phyloP scores from a whole-genome alignment of 306 rosid genomes.

The Trichosanthes cucumerina region DNA sequence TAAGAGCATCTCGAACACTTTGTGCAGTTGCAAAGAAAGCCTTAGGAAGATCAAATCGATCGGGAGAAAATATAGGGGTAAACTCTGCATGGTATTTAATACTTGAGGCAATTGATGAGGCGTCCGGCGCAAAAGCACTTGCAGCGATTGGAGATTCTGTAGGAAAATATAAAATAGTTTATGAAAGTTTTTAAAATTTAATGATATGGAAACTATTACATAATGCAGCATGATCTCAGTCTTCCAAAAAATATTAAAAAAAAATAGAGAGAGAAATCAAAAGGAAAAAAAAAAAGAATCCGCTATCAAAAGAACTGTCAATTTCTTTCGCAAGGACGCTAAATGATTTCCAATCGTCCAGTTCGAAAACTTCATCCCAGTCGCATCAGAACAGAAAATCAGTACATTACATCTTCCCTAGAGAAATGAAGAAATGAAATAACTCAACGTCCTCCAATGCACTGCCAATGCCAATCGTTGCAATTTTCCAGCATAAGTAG shows the following conservation, averaged over 20 bases:
- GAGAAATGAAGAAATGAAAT: background rate
- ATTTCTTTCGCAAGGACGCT: background rate
- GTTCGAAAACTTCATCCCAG: background rate
- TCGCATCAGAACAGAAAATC: background rate
- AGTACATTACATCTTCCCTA: background rate
- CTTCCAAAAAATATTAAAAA: background rate
- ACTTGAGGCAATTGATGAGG: slow-evolving; percentile 64
- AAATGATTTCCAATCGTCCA: background rate
- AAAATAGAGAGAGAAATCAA: background rate
- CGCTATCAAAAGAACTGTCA: background rate
- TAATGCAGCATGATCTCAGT: background rate
- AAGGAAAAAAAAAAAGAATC: background rate
- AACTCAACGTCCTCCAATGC: background rate
- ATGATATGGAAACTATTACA: background rate
- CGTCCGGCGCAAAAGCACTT: slow-evolving; percentile 39
- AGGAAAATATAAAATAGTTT: slow-evolving; percentile 14
- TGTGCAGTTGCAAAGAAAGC: slow-evolving; percentile 88
- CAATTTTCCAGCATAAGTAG: background rate
- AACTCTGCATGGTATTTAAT: slow-evolving; percentile 94
- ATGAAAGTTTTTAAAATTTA: background rate
- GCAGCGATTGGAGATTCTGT: slow-evolving; percentile 35
- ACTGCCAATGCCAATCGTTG: background rate
- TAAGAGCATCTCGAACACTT: slow-evolving; percentile 77
- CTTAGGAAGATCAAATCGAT: slow-evolving; percentile 59
- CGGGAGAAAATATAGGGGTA: slow-evolving; percentile 76